A percentile compares a stretch with the other conserved stretches of the same genome.
These are phyloP conservation scores for Trichoderma sp. DNA, from an alignment of 2,329 filamentous ascomycete species.

Conservation along the genomic window DNA sequence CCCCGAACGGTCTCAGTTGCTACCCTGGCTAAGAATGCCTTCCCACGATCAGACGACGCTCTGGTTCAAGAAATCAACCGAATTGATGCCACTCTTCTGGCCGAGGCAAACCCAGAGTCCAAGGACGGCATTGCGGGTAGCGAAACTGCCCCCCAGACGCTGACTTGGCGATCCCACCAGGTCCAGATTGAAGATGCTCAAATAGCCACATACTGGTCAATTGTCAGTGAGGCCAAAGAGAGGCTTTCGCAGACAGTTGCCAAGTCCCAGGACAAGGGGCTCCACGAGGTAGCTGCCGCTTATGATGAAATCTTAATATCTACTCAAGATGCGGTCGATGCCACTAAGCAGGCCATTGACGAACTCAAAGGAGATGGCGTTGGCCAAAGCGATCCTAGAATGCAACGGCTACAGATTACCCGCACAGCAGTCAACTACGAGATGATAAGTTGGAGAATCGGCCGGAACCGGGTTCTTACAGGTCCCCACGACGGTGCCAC, in stretches of 20 bases:
- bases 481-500: slow-evolving; percentile 76
- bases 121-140: slow-evolving; percentile 49
- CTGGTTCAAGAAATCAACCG: slow-evolving; percentile 68
- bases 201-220: slow-evolving; percentile 79
- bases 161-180: slow-evolving; percentile 81
- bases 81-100: slow-evolving; percentile 66
- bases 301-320: slow-evolving; percentile 90
- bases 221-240: slow-evolving; percentile 57
- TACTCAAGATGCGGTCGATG: slow-evolving; percentile 91
- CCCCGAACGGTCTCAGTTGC: slow-evolving; percentile 81
- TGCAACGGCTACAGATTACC: slow-evolving; percentile 91
- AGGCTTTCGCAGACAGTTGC: slow-evolving; percentile 49
- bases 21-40: slow-evolving; percentile 74
- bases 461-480: slow-evolving; percentile 84
- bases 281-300: slow-evolving; percentile 72
- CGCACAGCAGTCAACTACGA: slow-evolving; percentile 92
- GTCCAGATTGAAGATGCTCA: slow-evolving; percentile 91
- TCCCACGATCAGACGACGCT: slow-evolving; percentile 62
- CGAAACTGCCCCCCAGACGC: slow-evolving; percentile 65
- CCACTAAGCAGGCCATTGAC: slow-evolving; percentile 88
- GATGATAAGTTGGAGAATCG: slow-evolving; percentile 91
- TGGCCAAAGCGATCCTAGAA: slow-evolving; percentile 75
- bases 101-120: slow-evolving; percentile 49
- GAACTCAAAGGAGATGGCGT: slow-evolving; percentile 82
- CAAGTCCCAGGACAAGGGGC: slow-evolving; percentile 43